Evolutionary conservation across 805 yeast genomes (phyloP).

Genomic region (Candida alai): DNA sequence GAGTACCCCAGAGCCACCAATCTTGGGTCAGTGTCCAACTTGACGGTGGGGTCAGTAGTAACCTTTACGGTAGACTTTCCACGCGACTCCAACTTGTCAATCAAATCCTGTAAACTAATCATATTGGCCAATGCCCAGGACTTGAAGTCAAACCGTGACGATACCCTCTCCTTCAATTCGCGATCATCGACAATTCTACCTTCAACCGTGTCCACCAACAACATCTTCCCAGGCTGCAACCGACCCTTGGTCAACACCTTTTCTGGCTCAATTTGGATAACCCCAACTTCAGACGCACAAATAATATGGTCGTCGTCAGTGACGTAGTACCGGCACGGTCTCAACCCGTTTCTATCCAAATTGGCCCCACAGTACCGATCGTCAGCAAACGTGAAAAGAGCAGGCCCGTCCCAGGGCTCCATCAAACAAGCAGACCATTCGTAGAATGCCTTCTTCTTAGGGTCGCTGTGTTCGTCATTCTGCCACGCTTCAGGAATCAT

Average conservation of each 20-base stretch:
- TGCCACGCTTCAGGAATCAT: conserved; percentile 99
- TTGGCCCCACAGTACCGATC: conserved; percentile 98
- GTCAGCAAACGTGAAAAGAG: conserved; percentile 92
- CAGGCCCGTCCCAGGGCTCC: conserved; percentile 99
- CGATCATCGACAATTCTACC: conserved; percentile 93
- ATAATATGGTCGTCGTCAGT: conserved; percentile 93
- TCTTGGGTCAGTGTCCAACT: conserved; percentile 78
- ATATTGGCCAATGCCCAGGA: conserved; percentile 88
- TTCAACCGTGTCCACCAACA: conserved; percentile 87
- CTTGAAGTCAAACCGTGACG: conserved; percentile 85
- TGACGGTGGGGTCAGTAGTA: conserved; percentile 26
- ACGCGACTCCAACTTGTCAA: conserved; percentile 49
- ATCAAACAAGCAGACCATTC: conserved; percentile 99
- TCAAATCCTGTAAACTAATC: conserved; percentile 77
- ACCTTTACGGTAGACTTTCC: conserved; percentile 23
- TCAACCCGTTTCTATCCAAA: conserved; percentile 92
- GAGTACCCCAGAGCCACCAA: conserved; percentile 88
- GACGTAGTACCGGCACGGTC: conserved; percentile 97
- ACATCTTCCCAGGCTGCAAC: conserved; percentile 93
- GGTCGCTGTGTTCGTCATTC: conserved; percentile 80
- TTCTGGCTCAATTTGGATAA: conserved; percentile 81
- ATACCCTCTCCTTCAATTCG: conserved; percentile 75
- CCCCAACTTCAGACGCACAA: conserved; percentile 98
- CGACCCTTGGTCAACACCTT: conserved; percentile 87
- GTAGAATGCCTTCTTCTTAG: conserved; percentile 88